Conservation (phyloP, 2,329 filamentous ascomycete species). For the Didymella glomerata region DNA sequence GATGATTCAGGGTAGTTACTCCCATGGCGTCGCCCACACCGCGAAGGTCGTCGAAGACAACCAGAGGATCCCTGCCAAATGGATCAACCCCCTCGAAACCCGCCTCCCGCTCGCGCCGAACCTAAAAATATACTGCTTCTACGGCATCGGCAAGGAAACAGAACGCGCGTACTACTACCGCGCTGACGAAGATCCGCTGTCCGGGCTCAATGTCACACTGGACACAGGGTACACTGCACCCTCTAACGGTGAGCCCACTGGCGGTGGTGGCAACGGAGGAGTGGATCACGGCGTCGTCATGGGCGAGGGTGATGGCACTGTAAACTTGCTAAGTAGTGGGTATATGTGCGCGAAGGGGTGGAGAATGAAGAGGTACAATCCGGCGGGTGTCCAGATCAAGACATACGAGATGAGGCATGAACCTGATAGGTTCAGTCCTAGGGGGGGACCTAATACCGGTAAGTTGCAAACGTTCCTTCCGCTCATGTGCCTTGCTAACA, state of each 20-base stretch:
- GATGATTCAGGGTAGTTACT: slow-evolving; percentile 78
- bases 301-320: slow-evolving; percentile 95
- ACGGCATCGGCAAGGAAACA: slow-evolving; percentile 91
- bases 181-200: slow-evolving; percentile 70
- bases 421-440: slow-evolving; percentile 87
- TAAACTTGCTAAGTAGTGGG: slow-evolving; percentile 87
- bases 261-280: slow-evolving; percentile 30
- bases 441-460: slow-evolving; percentile 73
- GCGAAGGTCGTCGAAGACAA: slow-evolving; percentile 77
- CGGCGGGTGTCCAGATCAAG: slow-evolving; percentile 79
- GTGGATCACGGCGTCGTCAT: slow-evolving; percentile 90
- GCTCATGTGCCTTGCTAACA: slow-evolving; percentile 10
- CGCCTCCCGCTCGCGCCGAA: slow-evolving; percentile 85
- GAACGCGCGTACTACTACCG: slow-evolving; percentile 94
- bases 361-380: slow-evolving; percentile 93
- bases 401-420: slow-evolving; percentile 97
- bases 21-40: slow-evolving; percentile 85
- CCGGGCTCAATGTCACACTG: slow-evolving; percentile 70
- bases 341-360: slow-evolving; percentile 98
- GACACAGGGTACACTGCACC: slow-evolving; percentile 60
- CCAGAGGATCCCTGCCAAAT: slow-evolving; percentile 68
- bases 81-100: slow-evolving; percentile 94
- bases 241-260: slow-evolving; percentile 8
- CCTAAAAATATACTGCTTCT: slow-evolving; percentile 97
- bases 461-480: slow-evolving; percentile 26